These are phyloP conservation scores for Naganishia albida DNA, from an alignment of 1,284 basidiomycete genomes.

Conservation along the genomic window DNA sequence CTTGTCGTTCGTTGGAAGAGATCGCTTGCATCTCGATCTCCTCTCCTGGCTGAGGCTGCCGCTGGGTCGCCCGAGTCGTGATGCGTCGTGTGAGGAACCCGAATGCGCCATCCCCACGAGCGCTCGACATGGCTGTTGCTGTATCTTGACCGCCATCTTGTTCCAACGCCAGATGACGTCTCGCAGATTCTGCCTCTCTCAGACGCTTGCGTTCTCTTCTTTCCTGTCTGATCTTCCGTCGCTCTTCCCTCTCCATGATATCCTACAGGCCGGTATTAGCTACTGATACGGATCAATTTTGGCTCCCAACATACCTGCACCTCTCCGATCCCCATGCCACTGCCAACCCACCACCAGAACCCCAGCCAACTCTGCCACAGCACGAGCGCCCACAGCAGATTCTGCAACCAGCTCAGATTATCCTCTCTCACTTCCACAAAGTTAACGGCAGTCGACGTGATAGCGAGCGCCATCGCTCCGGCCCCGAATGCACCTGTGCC, in stretches of 20 bases:
- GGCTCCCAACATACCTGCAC: conserved; percentile 46
- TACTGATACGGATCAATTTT: neutral
- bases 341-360: conserved; percentile 98
- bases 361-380: conserved; percentile 83
- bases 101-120: neutral
- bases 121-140: conserved; percentile 18
- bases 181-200: conserved; percentile 7
- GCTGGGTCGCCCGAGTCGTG: neutral
- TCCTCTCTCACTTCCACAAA: conserved; percentile 82
- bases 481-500: conserved; percentile 92
- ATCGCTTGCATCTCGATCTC: conserved; percentile 28
- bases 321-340: conserved; percentile 67
- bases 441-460: conserved; percentile 77
- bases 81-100: conserved; percentile 2
- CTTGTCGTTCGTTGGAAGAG: conserved; percentile 9
- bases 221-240: conserved; percentile 39
- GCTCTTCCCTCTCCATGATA: conserved; percentile 50
- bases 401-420: conserved; percentile 80
- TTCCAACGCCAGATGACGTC: neutral
- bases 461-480: conserved; percentile 73
- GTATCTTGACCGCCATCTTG: conserved; percentile 16
- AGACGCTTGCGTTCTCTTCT: conserved; percentile 13
- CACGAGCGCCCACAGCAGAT: conserved; percentile 79
- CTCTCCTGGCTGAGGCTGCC: conserved; percentile 5
- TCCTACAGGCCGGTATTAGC: conserved; percentile 37